These are phyloP conservation scores for Alternaria solani DNA, from an alignment of 2,329 filamentous ascomycete genomes.

Conservation along the genomic window DNA sequence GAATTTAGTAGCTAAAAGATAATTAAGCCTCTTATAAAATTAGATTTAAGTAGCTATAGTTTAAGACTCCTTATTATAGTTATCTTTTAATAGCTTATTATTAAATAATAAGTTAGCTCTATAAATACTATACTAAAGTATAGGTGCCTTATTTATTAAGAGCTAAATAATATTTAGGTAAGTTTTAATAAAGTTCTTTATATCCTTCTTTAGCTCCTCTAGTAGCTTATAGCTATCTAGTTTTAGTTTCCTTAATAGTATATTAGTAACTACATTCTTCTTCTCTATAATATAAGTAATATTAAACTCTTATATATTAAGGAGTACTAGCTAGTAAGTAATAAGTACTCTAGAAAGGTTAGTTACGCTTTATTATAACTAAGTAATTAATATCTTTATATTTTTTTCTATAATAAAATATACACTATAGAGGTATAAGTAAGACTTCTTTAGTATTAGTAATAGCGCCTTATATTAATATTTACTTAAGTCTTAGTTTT, in stretches of 20 bases:
- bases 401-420: background rate
- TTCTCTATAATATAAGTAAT: background rate
- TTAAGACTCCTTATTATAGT: background rate
- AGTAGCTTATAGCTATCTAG: background rate
- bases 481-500: background rate
- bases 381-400: background rate
- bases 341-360: background rate
- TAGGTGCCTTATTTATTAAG: background rate
- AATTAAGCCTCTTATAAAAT: too few relatives aligned
- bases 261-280: too few relatives aligned
- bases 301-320: background rate
- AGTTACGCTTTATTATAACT: background rate
- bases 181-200: background rate
- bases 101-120: background rate
- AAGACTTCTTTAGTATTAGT: background rate
- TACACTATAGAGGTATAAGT: background rate
- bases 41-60: too few relatives aligned
- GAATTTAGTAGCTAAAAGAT: background rate
- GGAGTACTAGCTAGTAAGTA: background rate
- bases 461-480: background rate
- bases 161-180: background rate
- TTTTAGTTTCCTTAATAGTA: background rate
- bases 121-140: background rate
- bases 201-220: background rate
- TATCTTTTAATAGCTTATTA: background rate